A percentile compares a stretch with the other conserved stretches of the same genome.
phyloP scores from a whole-genome alignment of 768 basidiomycete species.

The Calocybe gangraenosa region DNA sequence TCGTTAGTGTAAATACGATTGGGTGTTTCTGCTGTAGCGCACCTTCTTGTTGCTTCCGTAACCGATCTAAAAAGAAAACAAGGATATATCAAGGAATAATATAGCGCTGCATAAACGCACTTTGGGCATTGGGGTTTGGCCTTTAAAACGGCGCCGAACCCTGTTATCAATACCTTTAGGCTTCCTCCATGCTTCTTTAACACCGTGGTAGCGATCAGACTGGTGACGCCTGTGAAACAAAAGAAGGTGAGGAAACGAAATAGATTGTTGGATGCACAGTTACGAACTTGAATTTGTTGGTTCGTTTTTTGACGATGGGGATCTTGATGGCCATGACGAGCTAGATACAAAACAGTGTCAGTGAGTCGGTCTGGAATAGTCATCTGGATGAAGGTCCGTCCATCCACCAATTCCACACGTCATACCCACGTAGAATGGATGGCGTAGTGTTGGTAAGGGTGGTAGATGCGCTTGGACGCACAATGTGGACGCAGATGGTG shows the following conservation, averaged over 20 bases:
- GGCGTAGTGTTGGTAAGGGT: slow-evolving; percentile 13
- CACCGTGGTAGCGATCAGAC: slow-evolving; percentile 94
- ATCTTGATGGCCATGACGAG: slow-evolving; percentile 52
- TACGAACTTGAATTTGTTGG: slow-evolving; percentile 93
- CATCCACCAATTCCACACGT: slow-evolving; percentile 13
- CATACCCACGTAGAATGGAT: slow-evolving; percentile 3
- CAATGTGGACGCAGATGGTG: slow-evolving; percentile 21
- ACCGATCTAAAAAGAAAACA: slow-evolving; percentile 49
- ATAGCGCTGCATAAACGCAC: slow-evolving; percentile 31
- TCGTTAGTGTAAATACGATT: not conserved
- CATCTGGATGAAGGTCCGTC: slow-evolving; percentile 31
- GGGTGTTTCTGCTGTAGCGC: slow-evolving; percentile 13
- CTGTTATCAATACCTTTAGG: slow-evolving; percentile 99
- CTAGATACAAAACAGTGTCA: slow-evolving; percentile 19
- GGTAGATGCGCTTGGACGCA: slow-evolving; percentile 12
- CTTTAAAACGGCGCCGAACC: slow-evolving; percentile 92
- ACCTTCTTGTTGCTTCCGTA: slow-evolving; percentile 90
- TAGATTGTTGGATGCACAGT: slow-evolving; percentile 3
- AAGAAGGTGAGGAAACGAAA: slow-evolving; percentile 4
- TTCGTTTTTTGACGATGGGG: slow-evolving; percentile 90
- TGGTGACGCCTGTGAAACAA: slow-evolving; percentile 83
- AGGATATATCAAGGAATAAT: not conserved
- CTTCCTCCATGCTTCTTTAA: slow-evolving; percentile 99
- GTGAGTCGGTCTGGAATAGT: too few species aligned
- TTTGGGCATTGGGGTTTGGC: slow-evolving; percentile 95